Evolutionary conservation across 2,329 filamentous ascomycete species (phyloP).

Genomic region (Cladobotryum protrusum): DNA sequence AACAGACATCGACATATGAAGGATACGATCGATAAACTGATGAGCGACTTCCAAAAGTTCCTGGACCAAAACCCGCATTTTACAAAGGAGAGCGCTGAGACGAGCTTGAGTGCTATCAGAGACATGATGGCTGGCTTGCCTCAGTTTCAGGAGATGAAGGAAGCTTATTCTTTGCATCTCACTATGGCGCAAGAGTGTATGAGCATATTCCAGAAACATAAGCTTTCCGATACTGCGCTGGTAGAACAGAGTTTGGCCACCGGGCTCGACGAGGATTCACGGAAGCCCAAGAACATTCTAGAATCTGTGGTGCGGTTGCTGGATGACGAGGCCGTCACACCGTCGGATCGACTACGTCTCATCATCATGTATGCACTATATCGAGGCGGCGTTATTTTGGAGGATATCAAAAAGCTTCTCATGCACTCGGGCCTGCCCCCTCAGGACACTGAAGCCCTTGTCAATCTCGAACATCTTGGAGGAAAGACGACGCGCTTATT

Average conservation of each 20-base stretch:
- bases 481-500: constrained; percentile 61
- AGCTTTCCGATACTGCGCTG: constrained; percentile 78
- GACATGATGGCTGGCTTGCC: constrained; percentile 95
- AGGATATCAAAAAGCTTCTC: constrained; percentile 79
- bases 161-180: constrained; percentile 87
- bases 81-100: constrained; percentile 63
- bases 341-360: constrained; percentile 73
- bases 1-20: constrained; percentile 97
- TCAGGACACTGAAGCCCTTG: constrained; percentile 64
- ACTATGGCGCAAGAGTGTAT: constrained; percentile 98
- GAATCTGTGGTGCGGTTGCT: constrained; percentile 82
- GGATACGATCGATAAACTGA: constrained; percentile 89
- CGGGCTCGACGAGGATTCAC: constrained; percentile 85
- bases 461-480: constrained; percentile 77
- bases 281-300: constrained; percentile 82
- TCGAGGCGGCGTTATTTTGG: constrained; percentile 73
- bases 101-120: constrained; percentile 83
- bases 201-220: constrained; percentile 81
- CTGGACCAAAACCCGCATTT: constrained; percentile 89
- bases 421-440: constrained; percentile 74
- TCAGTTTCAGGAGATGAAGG: constrained; percentile 93
- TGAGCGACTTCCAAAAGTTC: constrained; percentile 88
- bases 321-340: constrained; percentile 70
- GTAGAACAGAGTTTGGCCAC: constrained; percentile 89
- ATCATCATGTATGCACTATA: constrained; percentile 82